A percentile compares a stretch with the other conserved stretches of the same genome.
Evolutionary conservation across 2,329 filamentous ascomycete species (phyloP).

Genomic region (Paecilomyces dactylethromorphus): DNA sequence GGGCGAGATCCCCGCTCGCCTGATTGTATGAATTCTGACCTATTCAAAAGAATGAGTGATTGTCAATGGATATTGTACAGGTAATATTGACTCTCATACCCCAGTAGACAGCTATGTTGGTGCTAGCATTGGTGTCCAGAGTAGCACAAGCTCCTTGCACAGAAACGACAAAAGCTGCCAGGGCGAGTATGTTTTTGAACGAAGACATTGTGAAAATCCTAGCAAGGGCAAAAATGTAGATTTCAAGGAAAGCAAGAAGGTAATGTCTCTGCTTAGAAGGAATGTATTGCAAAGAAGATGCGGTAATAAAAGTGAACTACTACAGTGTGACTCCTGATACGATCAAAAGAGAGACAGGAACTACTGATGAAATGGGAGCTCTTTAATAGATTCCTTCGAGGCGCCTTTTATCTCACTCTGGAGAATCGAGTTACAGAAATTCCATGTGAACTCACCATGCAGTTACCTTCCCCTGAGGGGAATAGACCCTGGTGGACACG

Average conservation of each 20-base stretch:
- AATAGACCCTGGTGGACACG: neutral
- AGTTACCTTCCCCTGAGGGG: neutral
- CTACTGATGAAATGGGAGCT: neutral
- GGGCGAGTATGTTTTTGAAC: slow-evolving; percentile 13
- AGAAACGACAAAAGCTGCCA: slow-evolving; percentile 14
- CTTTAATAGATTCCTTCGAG: neutral
- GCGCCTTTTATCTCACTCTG: neutral
- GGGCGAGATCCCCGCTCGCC: slow-evolving; percentile 38
- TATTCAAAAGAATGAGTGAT: slow-evolving; percentile 3
- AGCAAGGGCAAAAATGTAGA: neutral
- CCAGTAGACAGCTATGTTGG: slow-evolving; percentile 63
- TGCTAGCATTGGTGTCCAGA: slow-evolving; percentile 38
- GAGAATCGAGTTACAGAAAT: neutral
- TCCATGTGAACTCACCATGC: neutral
- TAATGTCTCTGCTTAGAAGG: neutral
- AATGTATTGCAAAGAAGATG: neutral
- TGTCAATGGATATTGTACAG: neutral
- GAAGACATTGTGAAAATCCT: slow-evolving; percentile 18
- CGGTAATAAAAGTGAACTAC: neutral
- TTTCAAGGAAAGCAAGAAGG: neutral
- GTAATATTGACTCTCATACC: slow-evolving; percentile 23
- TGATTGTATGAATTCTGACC: slow-evolving; percentile 57
- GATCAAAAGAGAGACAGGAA: neutral
- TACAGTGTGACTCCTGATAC: neutral
- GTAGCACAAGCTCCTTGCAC: slow-evolving; percentile 29